phyloP scores from a whole-genome alignment of 805 yeast species.

The Schwanniomyces pseudopolymorphus region DNA sequence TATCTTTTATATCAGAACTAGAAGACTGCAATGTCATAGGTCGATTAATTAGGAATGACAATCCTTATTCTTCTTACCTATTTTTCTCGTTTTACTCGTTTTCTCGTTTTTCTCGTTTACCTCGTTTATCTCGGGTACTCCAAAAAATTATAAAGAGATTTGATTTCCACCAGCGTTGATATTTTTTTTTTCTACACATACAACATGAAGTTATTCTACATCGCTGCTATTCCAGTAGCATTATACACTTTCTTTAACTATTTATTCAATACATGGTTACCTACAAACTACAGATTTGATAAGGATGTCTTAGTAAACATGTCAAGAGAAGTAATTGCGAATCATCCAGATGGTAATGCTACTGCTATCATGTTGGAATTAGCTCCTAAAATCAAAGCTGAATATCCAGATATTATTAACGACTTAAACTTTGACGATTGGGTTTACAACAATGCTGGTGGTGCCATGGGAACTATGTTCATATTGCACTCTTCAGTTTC shows the following conservation, averaged over 20 bases:
- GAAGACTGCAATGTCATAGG: neutral
- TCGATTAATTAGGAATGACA: neutral
- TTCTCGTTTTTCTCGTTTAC: neutral
- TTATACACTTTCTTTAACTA: slow-evolving; percentile 28
- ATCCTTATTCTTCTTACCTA: neutral
- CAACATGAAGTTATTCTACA: slow-evolving; percentile 25
- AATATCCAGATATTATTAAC: slow-evolving; percentile 75
- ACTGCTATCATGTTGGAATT: slow-evolving; percentile 64
- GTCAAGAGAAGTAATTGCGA: slow-evolving; percentile 52
- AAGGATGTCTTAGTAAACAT: slow-evolving; percentile 56
- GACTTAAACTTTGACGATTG: slow-evolving; percentile 76
- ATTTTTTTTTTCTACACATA: neutral
- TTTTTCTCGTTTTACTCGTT: neutral
- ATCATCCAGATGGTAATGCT: slow-evolving; percentile 57
- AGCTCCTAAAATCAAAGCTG: slow-evolving; percentile 53
- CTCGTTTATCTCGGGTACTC: neutral
- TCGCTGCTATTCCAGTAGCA: slow-evolving; percentile 20
- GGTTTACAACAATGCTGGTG: slow-evolving; percentile 98
- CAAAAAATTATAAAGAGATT: neutral
- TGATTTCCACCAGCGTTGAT: neutral
- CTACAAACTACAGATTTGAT: slow-evolving; percentile 70
- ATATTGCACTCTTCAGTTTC: slow-evolving; percentile 92
- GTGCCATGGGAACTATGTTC: slow-evolving; percentile 97
- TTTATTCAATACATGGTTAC: slow-evolving; percentile 59
- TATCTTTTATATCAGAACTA: neutral